A percentile compares a stretch with the other conserved stretches of the same genome.
These are phyloP conservation scores for Pterula multifida DNA, from an alignment of 1,284 basidiomycete species.

Conservation along the genomic window DNA sequence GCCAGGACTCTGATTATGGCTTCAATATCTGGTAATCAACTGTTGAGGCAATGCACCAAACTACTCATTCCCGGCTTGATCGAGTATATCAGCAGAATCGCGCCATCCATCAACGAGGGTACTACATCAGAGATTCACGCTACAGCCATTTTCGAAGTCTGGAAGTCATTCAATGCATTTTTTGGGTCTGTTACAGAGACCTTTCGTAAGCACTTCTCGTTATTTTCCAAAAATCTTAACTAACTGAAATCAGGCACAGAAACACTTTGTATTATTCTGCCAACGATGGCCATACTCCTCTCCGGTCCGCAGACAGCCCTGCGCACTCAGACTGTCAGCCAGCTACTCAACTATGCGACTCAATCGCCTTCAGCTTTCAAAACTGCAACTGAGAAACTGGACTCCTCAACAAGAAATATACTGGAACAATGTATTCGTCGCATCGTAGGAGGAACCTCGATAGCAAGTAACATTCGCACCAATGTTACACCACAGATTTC, in stretches of 20 bases:
- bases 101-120: slow-evolving; percentile 43
- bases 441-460: slow-evolving; percentile 41
- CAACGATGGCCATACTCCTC: slow-evolving; percentile 70
- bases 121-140: slow-evolving; percentile 40
- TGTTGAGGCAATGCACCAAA: slow-evolving; percentile 65
- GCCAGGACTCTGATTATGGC: slow-evolving; percentile 70
- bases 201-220: slow-evolving; percentile 38
- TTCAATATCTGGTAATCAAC: slow-evolving; percentile 43
- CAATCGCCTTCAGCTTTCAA: slow-evolving; percentile 74
- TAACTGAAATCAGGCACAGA: slow-evolving; percentile 39
- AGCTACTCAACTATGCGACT: slow-evolving; percentile 71
- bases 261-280: slow-evolving; percentile 67
- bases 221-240: slow-evolving; percentile 4
- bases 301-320: slow-evolving; percentile 32
- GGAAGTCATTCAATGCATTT: slow-evolving; percentile 70
- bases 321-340: slow-evolving; percentile 56
- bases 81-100: slow-evolving; percentile 62
- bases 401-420: slow-evolving; percentile 42
- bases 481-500: slow-evolving; percentile 67
- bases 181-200: slow-evolving; percentile 47
- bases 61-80: slow-evolving; percentile 74
- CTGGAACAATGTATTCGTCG: slow-evolving; percentile 76
- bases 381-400: slow-evolving; percentile 69
- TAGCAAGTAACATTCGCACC: slow-evolving; percentile 20
- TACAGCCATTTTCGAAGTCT: slow-evolving; percentile 64